Evolutionary conservation across 2,329 filamentous ascomycete genomes (phyloP).

Genomic region (Bipolaris gigantea): DNA sequence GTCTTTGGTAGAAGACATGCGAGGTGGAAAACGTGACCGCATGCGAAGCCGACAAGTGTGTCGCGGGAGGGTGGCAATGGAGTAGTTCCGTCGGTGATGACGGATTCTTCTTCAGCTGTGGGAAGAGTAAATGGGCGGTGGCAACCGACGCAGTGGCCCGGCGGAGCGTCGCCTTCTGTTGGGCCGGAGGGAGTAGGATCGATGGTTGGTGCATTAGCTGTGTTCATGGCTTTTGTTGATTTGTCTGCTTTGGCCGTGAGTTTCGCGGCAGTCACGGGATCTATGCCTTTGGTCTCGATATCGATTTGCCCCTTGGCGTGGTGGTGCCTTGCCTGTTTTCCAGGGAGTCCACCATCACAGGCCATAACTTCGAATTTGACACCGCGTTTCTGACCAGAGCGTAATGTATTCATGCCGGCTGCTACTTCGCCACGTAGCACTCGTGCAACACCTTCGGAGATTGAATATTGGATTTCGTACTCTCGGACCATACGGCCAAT

Average conservation of each 20-base stretch:
- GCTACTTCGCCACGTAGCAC: constrained; percentile 88
- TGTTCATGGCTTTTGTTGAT: constrained; percentile 25
- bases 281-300: constrained; percentile 33
- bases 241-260: constrained; percentile 25
- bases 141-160: constrained; percentile 42
- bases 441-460: constrained; percentile 83
- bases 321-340: constrained; percentile 12
- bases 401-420: constrained; percentile 76
- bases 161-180: constrained; percentile 30
- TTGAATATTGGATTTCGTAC: constrained; percentile 92
- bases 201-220: constrained; percentile 19
- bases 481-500: constrained; percentile 90
- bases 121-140: constrained; percentile 37
- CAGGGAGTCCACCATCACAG: constrained; percentile 40
- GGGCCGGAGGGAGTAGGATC: constrained; percentile 28
- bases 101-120: constrained; percentile 33
- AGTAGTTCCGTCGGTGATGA: constrained; percentile 24
- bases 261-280: constrained; percentile 30
- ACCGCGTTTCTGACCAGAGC: constrained; percentile 77
- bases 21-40: constrained; percentile 80
- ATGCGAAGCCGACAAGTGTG: constrained; percentile 77
- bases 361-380: constrained; percentile 81
- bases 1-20: constrained; percentile 63
- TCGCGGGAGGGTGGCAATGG: constrained; percentile 50
- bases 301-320: constrained; percentile 28